Conservation (phyloP, 1,284 basidiomycete species). For the Leccinum olivaceoglutinosum region DNA sequence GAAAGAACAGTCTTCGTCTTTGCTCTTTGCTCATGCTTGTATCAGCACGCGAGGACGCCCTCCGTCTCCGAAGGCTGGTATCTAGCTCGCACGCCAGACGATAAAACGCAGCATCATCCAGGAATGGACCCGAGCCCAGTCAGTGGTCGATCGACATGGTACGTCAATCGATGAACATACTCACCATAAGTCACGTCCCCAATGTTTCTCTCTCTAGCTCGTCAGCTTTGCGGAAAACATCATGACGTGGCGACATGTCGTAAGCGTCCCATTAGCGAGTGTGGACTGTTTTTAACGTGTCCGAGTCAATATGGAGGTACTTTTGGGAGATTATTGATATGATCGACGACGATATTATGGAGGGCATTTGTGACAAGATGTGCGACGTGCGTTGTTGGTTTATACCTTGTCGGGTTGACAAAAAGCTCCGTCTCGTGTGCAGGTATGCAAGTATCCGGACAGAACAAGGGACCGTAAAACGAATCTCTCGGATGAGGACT, state of each 20-base stretch:
- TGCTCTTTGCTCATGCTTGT: constrained; percentile 2
- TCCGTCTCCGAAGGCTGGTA: constrained; percentile 50
- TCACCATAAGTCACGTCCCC: not conserved
- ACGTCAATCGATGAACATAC: constrained; percentile 17
- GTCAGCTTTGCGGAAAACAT: constrained; percentile 62
- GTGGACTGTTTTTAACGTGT: not conserved
- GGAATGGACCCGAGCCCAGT: constrained; percentile 53
- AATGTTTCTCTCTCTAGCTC: constrained; percentile 41
- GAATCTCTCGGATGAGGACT: constrained; percentile 46
- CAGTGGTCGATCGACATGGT: constrained; percentile 66
- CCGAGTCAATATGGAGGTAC: constrained; percentile 72
- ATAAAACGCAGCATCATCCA: constrained; percentile 33
- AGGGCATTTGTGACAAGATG: constrained; percentile 69
- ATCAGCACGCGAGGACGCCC: constrained; percentile 72
- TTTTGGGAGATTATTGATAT: constrained; percentile 74
- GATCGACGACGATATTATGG: constrained; percentile 40
- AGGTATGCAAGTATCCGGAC: constrained; percentile 75
- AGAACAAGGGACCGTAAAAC: constrained; percentile 47
- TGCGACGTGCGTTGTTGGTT: constrained; percentile 63
- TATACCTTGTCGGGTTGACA: not conserved
- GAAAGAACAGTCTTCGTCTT: constrained; percentile 15
- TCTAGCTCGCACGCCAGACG: constrained; percentile 43
- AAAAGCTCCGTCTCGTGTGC: not conserved
- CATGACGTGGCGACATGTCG: constrained; percentile 69
- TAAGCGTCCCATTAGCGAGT: constrained; percentile 30